Percentiles rank a stretch among this genome's conserved stretches.
phyloP scores from a whole-genome alignment of 1,284 basidiomycete genomes.

The Porphyrellus sp. region DNA sequence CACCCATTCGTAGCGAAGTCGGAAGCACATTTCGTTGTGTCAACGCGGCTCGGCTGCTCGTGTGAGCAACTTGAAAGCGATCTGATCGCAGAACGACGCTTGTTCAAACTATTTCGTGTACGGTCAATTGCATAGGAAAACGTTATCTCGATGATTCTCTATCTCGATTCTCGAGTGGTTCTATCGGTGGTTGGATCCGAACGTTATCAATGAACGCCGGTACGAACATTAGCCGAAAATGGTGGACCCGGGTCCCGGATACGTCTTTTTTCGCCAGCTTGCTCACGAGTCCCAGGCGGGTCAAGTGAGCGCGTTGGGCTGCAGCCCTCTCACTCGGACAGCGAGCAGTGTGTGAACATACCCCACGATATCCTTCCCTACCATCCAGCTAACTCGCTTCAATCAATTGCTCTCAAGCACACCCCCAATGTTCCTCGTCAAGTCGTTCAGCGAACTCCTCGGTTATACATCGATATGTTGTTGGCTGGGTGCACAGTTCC shows the following conservation, averaged over 20 bases:
- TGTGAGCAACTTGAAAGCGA: too few relatives aligned
- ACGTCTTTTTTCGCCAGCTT: background rate
- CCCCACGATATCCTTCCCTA: slow-evolving; percentile 7
- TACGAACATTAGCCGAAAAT: background rate
- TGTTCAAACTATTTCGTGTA: too few relatives aligned
- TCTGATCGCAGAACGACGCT: too few relatives aligned
- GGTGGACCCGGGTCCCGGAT: background rate
- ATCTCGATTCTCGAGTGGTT: too few relatives aligned
- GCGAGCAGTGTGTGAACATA: slow-evolving; percentile 21
- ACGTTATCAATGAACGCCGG: background rate
- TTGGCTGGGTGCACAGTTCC: slow-evolving; percentile 90
- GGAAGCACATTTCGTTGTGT: background rate
- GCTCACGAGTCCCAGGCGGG: background rate
- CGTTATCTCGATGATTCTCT: too few relatives aligned
- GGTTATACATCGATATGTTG: slow-evolving; percentile 80
- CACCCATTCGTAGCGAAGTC: too few relatives aligned
- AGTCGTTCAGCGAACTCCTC: slow-evolving; percentile 48
- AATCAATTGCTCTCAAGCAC: background rate
- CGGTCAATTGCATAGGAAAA: too few relatives aligned
- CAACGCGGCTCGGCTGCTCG: too few relatives aligned
- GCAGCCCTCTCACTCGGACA: background rate
- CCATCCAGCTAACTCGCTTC: background rate
- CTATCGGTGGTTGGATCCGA: too few relatives aligned
- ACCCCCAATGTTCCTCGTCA: slow-evolving; percentile 15
- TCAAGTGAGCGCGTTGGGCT: background rate